Evolutionary conservation across 805 yeast species (phyloP), one percentile per base, ranked within the genome.

Genomic region (Candida chauliodis): DNA sequence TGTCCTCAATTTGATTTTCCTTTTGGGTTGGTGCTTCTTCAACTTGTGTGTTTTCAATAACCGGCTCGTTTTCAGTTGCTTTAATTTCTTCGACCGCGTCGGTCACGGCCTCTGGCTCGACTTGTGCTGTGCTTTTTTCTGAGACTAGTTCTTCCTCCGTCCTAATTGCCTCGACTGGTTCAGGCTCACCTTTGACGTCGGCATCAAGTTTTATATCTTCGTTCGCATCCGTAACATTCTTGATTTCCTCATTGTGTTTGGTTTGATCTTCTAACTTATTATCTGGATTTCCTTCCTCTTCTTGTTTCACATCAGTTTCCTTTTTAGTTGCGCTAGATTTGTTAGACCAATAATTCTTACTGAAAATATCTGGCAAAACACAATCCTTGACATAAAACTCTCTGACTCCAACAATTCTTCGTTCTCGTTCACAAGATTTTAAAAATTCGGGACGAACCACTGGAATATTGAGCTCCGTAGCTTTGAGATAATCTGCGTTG

Each of bases 401-500:
- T 52, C 95, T 75, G 11, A 93, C 99, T 19, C 98, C 96, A 30
- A 90, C 95, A 40, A 93, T 81, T 53, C 96, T 68, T 50, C 93
- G 78, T 54, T 90, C 97, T 30, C 73, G 59, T 51, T 86, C 95
- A 66, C 98, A 93, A 0, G 97, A 96, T 59, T 84, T 83, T 41
- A 93, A 68, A 98, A 98, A 93, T 58, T 93, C 97, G 0, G 99
- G 98, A 58, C 95, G 76, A 19, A 93, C 90, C 27, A 93, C 77
- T 2, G 99, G 99, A 40, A 93, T 88, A 55, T 89, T 93, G 66
- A 79, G 76, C 37, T 83, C 89, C 44, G 75, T 72, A 1, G 98
- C 99, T 55, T 79, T 82, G 45, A 79, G 71, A 65, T 77, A 84
- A 59, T 86, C 90, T 13, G 81, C 72, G 36, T 68, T 61, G n/a